These are phyloP conservation scores for Talaromyces liani DNA, from an alignment of 495 filamentous ascomycete genomes.

Conservation along the genomic window DNA sequence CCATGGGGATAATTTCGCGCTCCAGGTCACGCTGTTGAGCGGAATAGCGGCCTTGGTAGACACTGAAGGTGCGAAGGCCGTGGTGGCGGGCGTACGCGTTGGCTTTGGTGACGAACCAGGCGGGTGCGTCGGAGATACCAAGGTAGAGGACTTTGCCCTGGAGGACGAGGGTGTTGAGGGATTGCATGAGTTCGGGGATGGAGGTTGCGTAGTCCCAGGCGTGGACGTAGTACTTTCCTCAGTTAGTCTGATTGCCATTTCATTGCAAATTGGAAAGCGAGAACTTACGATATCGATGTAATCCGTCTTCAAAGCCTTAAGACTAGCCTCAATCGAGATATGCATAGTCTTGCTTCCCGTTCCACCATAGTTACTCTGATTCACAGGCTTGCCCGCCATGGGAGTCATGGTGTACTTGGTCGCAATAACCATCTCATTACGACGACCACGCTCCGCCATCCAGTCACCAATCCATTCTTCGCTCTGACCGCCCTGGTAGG, in stretches of 20 bases:
- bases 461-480: constrained; percentile 75
- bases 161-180: constrained; percentile 50
- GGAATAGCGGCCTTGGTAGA: constrained; percentile 62
- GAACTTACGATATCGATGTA: constrained; percentile 51
- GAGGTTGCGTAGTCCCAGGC: constrained; percentile 60
- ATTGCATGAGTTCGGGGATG: constrained; percentile 65
- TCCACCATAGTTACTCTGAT: constrained; percentile 49
- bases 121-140: constrained; percentile 60
- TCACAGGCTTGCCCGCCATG: constrained; percentile 22
- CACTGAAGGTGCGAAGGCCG: constrained; percentile 54
- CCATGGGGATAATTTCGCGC: constrained; percentile 65
- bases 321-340: constrained; percentile 41
- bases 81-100: constrained; percentile 63
- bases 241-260: neutral
- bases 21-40: constrained; percentile 59
- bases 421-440: constrained; percentile 61
- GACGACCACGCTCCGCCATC: constrained; percentile 45
- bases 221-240: constrained; percentile 40
- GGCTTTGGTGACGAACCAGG: constrained; percentile 62
- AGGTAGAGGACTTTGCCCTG: constrained; percentile 65
- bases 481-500: constrained; percentile 62
- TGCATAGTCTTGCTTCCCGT: constrained; percentile 54
- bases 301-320: constrained; percentile 54
- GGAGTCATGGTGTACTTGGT: constrained; percentile 58
- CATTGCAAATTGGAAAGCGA: neutral